These are phyloP conservation scores for Paecilomyces formosus DNA, from an alignment of 2,329 filamentous ascomycete species.

Conservation along the genomic window DNA sequence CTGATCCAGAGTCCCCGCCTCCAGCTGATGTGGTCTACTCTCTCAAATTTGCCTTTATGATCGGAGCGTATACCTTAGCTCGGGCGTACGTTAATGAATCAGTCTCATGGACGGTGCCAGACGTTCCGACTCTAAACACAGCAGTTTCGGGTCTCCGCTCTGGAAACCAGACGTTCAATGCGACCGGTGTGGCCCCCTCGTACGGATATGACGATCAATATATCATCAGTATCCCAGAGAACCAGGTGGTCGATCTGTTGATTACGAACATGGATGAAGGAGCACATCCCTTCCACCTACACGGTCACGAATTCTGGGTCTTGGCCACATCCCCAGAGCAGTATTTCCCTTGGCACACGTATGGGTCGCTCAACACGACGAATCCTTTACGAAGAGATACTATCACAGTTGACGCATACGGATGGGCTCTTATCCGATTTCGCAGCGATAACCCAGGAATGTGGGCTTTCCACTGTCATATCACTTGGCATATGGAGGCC, in stretches of 20 bases:
- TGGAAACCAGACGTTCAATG: constrained; percentile 6
- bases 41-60: constrained; percentile 3
- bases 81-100: constrained; percentile 5
- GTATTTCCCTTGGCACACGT: constrained; percentile 3
- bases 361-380: constrained; percentile 4
- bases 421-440: constrained; percentile 15
- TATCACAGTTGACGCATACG: constrained; percentile 9
- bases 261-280: constrained; percentile 10
- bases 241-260: constrained; percentile 8
- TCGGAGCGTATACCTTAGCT: constrained; percentile 3
- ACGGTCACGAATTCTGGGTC: constrained; percentile 41
- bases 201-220: constrained; percentile 4
- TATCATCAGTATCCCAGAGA: constrained; percentile 2
- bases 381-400: constrained; percentile 13
- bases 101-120: not conserved
- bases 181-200: constrained; percentile 3
- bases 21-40: constrained; percentile 3
- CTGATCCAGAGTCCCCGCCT: constrained; percentile 1
- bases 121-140: constrained; percentile 3
- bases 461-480: constrained; percentile 14
- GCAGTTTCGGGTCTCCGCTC: constrained; percentile 2
- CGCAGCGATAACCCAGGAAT: constrained; percentile 17
- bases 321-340: constrained; percentile 15
- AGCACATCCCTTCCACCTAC: constrained; percentile 37
- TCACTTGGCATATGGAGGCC: constrained; percentile 16